These are phyloP conservation scores for Arthroderma uncinatum DNA, from an alignment of 2,329 filamentous ascomycete genomes.

Conservation along the genomic window DNA sequence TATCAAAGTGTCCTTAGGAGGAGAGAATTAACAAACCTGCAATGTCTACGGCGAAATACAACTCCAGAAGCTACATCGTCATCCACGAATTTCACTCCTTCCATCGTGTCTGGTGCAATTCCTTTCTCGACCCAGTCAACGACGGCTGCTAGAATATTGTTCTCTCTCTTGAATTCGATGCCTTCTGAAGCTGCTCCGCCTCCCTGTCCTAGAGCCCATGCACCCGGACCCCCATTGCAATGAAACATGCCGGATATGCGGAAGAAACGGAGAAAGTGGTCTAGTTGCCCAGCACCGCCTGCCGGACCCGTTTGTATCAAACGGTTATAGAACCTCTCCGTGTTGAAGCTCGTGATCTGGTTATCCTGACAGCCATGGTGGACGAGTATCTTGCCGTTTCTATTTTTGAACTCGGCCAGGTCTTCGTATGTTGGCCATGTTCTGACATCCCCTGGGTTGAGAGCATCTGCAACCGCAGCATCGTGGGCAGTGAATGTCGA, in stretches of 20 bases:
- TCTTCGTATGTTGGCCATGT: constrained; percentile 27
- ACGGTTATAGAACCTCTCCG: constrained; percentile 16
- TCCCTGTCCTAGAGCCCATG: constrained; percentile 27
- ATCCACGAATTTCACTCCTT: neutral
- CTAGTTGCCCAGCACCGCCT: neutral
- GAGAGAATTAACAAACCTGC: neutral
- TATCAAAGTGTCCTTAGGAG: neutral
- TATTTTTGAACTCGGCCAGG: neutral
- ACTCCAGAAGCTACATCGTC: neutral
- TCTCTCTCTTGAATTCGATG: neutral
- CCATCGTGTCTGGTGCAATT: neutral
- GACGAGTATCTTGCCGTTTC: neutral
- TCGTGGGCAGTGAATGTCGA: constrained; percentile 14
- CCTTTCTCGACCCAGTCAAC: constrained; percentile 1
- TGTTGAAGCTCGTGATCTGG: neutral
- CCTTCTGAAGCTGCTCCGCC: constrained; percentile 9
- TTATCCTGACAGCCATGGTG: neutral
- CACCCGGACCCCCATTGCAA: constrained; percentile 4
- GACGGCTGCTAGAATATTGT: neutral
- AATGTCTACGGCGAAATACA: neutral
- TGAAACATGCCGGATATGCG: constrained; percentile 4
- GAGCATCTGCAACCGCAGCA: constrained; percentile 17
- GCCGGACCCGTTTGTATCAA: constrained; percentile 21
- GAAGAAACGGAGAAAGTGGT: constrained; percentile 3
- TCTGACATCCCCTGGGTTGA: constrained; percentile 35